phyloP scores from a whole-genome alignment of 1,284 basidiomycete species.

The Neolentinus lepideus region DNA sequence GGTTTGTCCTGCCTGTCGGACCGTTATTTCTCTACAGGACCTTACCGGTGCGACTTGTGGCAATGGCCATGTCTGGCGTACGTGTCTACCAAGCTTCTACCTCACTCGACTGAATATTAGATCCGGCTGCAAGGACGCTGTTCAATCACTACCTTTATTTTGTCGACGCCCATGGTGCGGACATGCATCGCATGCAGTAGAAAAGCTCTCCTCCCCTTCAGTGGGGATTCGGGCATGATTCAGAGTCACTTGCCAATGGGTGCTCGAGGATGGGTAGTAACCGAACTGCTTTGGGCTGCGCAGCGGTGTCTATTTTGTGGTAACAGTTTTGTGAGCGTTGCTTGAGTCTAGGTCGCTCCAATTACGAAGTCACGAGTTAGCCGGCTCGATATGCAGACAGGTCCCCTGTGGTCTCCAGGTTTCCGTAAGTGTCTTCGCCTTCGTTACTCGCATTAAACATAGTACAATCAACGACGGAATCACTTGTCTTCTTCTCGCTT shows the following conservation, averaged over 20 bases:
- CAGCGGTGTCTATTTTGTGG: conserved; percentile 62
- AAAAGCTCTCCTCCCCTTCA: conserved; percentile 55
- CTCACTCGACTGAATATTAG: not conserved
- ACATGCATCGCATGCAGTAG: conserved; percentile 66
- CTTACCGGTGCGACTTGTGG: conserved; percentile 51
- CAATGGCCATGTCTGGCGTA: conserved; percentile 66
- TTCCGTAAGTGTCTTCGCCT: no score
- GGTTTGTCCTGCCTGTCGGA: conserved; percentile 61
- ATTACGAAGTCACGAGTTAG: not conserved
- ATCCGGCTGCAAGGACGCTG: conserved; percentile 45
- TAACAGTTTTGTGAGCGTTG: conserved; percentile 50
- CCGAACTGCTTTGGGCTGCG: conserved; percentile 56
- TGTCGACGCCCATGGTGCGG: conserved; percentile 58
- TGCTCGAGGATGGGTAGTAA: conserved; percentile 54
- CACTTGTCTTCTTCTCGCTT: no score
- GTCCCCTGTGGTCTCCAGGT: no score
- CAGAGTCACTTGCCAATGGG: conserved; percentile 32
- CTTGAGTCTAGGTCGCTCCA: conserved; percentile 11
- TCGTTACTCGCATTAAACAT: no score
- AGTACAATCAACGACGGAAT: no score
- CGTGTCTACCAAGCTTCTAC: not conserved
- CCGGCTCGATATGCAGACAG: no score
- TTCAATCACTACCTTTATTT: conserved; percentile 64
- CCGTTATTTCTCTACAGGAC: conserved; percentile 47
- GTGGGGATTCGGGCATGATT: conserved; percentile 21